These are phyloP conservation scores for Akanthomyces dipterigenus DNA, from an alignment of 2,329 filamentous ascomycete species.

Conservation along the genomic window DNA sequence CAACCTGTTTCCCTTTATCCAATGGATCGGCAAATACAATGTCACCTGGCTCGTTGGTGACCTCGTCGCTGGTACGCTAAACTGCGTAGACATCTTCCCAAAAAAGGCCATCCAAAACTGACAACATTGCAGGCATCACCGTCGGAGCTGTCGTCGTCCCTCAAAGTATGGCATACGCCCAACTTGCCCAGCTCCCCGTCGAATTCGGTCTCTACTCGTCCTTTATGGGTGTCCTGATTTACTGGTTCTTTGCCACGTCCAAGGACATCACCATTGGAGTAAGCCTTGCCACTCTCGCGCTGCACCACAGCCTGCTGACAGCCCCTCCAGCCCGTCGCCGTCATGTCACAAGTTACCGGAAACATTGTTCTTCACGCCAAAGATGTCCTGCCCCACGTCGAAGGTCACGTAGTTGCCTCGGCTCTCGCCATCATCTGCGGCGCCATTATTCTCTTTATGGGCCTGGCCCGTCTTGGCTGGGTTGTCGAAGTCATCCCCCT, in stretches of 20 bases:
- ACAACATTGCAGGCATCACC: conserved; percentile 16
- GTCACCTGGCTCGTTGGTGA: conserved; percentile 40
- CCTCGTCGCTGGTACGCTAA: conserved; percentile 32
- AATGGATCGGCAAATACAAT: conserved; percentile 46
- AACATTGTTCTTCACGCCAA: conserved; percentile 37
- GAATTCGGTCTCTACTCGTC: conserved; percentile 60
- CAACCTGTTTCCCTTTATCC: conserved; percentile 41
- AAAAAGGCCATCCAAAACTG: neutral
- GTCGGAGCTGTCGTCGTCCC: conserved; percentile 45
- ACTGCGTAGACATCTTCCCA: too few species aligned
- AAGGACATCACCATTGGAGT: conserved; percentile 85
- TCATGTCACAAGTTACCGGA: conserved; percentile 47
- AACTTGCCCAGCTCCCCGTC: conserved; percentile 39
- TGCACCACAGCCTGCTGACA: conserved; percentile 12
- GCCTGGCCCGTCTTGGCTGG: conserved; percentile 45
- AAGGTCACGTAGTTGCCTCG: conserved; percentile 38
- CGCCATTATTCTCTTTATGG: conserved; percentile 41
- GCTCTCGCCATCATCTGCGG: conserved; percentile 43
- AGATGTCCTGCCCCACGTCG: conserved; percentile 31
- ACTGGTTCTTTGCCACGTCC: conserved; percentile 97
- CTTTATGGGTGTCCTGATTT: conserved; percentile 89
- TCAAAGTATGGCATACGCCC: conserved; percentile 47
- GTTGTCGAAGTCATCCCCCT: conserved; percentile 49
- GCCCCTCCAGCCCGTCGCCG: conserved; percentile 40
- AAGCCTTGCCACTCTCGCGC: conserved; percentile 24